Evolutionary conservation across 164 flowering plant genomes (phyloP), one percentile per base, ranked within the genome.

Genomic region (Paratinospora sagittata): DNA sequence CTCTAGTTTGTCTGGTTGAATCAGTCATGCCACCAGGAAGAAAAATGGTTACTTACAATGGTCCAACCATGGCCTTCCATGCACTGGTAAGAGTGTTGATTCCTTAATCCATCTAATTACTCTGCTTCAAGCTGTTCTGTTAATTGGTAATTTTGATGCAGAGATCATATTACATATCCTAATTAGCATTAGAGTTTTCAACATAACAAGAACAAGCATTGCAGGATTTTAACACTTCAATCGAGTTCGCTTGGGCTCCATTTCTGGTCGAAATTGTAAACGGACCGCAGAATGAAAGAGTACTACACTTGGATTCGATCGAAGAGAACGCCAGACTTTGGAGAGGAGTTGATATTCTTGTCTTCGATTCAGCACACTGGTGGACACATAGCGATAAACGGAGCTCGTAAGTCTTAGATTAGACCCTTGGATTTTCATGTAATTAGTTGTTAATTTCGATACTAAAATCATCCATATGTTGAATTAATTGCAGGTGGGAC

Each of bases 301-400:
- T 75, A 37, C 73, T 81, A 16, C 75, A 81, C 30, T 68, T 81
- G 49, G 83, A 81, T 71, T 67, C 72, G 10, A 81, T 81, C 11
- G 83, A 78, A 73, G 75, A 68, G 60, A 81, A 78, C 24, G 81
- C 83, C 8, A 70, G 39, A 52, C 70, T 24, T 55, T 81, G 83
- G 83, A 78, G 71, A 73, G 81, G 77, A 45, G 77, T 70, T 37
- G 83, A 81, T 58, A 68, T 78, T 49, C 78, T 92, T 19, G 88
- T 92, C 45, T 89, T 90, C 57, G 90, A 92, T 82, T 87, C 98
- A 9, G 93, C 93, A 75, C 98, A 93, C 65, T 93, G 98, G 98
- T 93, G 98, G 98, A 85, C 89, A 63, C 97, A 90, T 47, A 79
- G 90, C 16, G 82, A 78, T 8, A 62, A 85, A 81, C 73, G 75